phyloP scores from a whole-genome alignment of 1,139 yeast genomes.

The Taphrina confusa region DNA sequence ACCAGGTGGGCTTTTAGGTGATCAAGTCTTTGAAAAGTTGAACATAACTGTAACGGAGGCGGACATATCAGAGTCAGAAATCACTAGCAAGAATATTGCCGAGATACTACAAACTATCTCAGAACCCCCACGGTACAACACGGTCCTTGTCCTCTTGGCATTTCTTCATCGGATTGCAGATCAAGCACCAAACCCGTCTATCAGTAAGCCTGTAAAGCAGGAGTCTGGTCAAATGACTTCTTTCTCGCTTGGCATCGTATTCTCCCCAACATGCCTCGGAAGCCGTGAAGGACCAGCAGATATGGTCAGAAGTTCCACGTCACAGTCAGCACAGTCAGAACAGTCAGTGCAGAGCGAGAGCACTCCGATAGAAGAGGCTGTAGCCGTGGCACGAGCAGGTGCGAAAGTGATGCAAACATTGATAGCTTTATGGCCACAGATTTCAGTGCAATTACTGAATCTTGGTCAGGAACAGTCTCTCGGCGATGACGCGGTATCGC shows the following conservation, averaged over 20 bases:
- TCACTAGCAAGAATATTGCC: constrained; percentile 14
- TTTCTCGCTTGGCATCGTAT: constrained; percentile 33
- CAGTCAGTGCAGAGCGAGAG: constrained; percentile 17
- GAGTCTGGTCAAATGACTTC: constrained; percentile 33
- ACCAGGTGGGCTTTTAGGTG: constrained; percentile 35
- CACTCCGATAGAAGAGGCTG: constrained; percentile 34
- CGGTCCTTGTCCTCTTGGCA: constrained; percentile 21
- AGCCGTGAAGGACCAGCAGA: constrained; percentile 9
- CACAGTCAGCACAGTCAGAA: constrained; percentile 21
- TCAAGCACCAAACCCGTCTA: background rate
- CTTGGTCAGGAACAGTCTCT: no score
- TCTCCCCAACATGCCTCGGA: constrained; percentile 35
- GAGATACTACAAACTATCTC: constrained; percentile 14
- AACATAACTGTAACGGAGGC: constrained; percentile 4
- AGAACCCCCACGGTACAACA: constrained; percentile 16
- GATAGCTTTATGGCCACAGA: constrained; percentile 26
- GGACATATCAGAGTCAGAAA: constrained; percentile 15
- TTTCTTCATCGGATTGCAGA: constrained; percentile 16
- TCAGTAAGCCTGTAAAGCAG: constrained; percentile 16
- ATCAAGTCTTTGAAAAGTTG: constrained; percentile 13
- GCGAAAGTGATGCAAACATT: constrained; percentile 28
- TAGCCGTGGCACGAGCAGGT: constrained; percentile 25
- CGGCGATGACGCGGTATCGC: constrained; percentile 6
- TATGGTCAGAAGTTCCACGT: constrained; percentile 17
- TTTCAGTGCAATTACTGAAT: background rate